These are phyloP conservation scores for Plasmodium adleri DNA, from an alignment of 169 alveolate genomes.

Conservation along the genomic window DNA sequence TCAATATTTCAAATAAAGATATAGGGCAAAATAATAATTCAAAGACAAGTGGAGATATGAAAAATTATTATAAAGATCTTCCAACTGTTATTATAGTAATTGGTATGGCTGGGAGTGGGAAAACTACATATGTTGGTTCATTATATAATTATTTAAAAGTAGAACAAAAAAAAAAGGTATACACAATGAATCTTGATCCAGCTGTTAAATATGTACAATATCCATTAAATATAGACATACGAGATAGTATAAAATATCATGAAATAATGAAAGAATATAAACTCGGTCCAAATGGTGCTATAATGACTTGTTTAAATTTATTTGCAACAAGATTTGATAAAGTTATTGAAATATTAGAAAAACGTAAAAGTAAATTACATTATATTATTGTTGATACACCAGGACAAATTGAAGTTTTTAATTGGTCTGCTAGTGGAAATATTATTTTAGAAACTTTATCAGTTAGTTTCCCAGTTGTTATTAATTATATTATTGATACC, in stretches of 20 bases:
- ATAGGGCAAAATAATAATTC: neutral
- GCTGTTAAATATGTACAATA: slow-evolving; percentile 92
- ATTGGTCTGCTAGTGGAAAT: slow-evolving; percentile 99
- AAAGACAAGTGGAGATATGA: slow-evolving; percentile 19
- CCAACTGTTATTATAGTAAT: slow-evolving; percentile 76
- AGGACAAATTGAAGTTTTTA: slow-evolving; percentile 98
- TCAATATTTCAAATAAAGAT: neutral
- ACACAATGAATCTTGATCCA: slow-evolving; percentile 97
- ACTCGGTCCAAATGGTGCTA: slow-evolving; percentile 99
- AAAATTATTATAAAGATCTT: slow-evolving; percentile 48
- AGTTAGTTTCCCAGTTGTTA: slow-evolving; percentile 94
- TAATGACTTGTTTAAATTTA: slow-evolving; percentile 96
- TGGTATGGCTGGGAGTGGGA: slow-evolving; percentile 98
- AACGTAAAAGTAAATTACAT: slow-evolving; percentile 90
- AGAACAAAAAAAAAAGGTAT: slow-evolving; percentile 90
- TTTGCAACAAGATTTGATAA: slow-evolving; percentile 97
- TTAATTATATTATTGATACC: slow-evolving; percentile 94
- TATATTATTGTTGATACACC: slow-evolving; percentile 98
- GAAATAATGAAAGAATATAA: slow-evolving; percentile 95
- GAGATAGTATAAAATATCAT: slow-evolving; percentile 97
- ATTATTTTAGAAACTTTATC: slow-evolving; percentile 96
- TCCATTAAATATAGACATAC: slow-evolving; percentile 88
- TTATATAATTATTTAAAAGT: slow-evolving; percentile 83
- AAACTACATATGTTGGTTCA: slow-evolving; percentile 94
- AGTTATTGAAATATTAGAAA: slow-evolving; percentile 91